Percentiles rank a stretch among this genome's conserved stretches.
These are phyloP conservation scores for Urostyla sp. DNA, from an alignment of 73 alveolate genomes.

Conservation along the genomic window DNA sequence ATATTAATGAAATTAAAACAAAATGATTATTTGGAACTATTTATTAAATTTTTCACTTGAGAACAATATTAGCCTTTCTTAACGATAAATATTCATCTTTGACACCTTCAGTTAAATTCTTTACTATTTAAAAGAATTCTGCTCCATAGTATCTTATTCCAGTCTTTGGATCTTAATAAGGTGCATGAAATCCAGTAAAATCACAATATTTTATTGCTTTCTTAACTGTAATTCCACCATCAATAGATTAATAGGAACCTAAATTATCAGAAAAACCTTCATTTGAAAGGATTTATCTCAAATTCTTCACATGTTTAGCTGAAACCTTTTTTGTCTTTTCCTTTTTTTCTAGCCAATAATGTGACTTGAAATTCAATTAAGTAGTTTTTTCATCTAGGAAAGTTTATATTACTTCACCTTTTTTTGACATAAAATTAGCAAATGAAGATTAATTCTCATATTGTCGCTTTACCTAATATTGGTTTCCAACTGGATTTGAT, in stretches of 20 bases:
- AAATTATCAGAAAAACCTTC: constrained; percentile 26
- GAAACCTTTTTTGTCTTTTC: constrained; percentile 11
- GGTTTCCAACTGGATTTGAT: not conserved
- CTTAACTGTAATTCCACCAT: constrained; percentile 61
- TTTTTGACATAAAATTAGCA: constrained; percentile 45
- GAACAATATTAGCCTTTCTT: constrained; percentile 40
- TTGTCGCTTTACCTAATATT: not conserved
- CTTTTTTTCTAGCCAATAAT: constrained; percentile 40
- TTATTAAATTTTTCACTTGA: not conserved
- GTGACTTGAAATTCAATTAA: not conserved
- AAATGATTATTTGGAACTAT: not conserved
- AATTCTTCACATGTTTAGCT: constrained; percentile 38
- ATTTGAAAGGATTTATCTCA: constrained; percentile 12
- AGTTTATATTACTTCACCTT: constrained; percentile 20
- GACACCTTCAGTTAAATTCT: constrained; percentile 38
- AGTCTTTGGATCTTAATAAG: constrained; percentile 59
- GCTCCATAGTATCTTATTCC: constrained; percentile 42
- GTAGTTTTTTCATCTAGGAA: constrained; percentile 29
- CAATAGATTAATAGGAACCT: constrained; percentile 53
- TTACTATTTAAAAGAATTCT: constrained; percentile 45
- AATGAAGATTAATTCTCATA: constrained; percentile 42
- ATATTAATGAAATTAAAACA: not conserved
- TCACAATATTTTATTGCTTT: constrained; percentile 55
- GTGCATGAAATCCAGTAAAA: constrained; percentile 65
- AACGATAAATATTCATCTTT: constrained; percentile 34